A percentile compares a stretch with the other conserved stretches of the same genome.
Evolutionary conservation across 1,284 basidiomycete species (phyloP).

Genomic region (Pterulicium gracile): DNA sequence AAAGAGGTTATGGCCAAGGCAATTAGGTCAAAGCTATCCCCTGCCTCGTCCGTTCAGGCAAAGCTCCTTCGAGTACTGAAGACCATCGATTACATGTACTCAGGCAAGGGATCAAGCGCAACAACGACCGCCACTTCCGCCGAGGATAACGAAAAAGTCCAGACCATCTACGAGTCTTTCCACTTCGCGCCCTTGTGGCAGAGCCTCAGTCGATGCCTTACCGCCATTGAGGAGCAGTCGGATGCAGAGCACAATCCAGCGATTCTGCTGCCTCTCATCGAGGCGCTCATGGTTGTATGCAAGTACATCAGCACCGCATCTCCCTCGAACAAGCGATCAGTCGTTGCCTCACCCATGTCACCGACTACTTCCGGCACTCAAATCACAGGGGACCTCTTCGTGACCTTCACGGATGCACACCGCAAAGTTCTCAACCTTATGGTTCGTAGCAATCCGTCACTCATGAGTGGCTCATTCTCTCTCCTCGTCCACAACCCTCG

Average conservation of each 20-base stretch:
- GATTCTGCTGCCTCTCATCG: constrained; percentile 84
- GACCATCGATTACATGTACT: constrained; percentile 93
- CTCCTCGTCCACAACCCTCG: constrained; percentile 92
- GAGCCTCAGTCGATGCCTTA: constrained; percentile 77
- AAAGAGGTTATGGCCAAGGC: constrained; percentile 52
- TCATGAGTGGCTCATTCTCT: constrained; percentile 98
- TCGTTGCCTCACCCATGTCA: constrained; percentile 52
- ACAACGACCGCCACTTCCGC: constrained; percentile 27
- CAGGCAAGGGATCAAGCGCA: constrained; percentile 41
- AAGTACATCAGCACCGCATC: constrained; percentile 71
- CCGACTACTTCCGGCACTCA: constrained; percentile 50
- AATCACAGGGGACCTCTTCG: constrained; percentile 82
- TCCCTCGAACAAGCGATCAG: constrained; percentile 38
- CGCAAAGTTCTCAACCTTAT: constrained; percentile 93
- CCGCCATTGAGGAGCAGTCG: constrained; percentile 68
- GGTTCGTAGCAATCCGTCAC: constrained; percentile 94
- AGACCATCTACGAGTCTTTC: constrained; percentile 82
- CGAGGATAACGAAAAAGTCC: constrained; percentile 70
- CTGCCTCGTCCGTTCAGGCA: constrained; percentile 86
- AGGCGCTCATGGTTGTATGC: constrained; percentile 96
- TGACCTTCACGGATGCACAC: constrained; percentile 90
- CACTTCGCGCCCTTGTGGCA: constrained; percentile 81
- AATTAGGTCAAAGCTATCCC: constrained; percentile 80
- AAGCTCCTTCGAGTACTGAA: constrained; percentile 89
- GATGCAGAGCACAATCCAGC: constrained; percentile 84